These are phyloP conservation scores for Xylaria sp. DNA, from an alignment of 2,329 filamentous ascomycete genomes.

Conservation along the genomic window DNA sequence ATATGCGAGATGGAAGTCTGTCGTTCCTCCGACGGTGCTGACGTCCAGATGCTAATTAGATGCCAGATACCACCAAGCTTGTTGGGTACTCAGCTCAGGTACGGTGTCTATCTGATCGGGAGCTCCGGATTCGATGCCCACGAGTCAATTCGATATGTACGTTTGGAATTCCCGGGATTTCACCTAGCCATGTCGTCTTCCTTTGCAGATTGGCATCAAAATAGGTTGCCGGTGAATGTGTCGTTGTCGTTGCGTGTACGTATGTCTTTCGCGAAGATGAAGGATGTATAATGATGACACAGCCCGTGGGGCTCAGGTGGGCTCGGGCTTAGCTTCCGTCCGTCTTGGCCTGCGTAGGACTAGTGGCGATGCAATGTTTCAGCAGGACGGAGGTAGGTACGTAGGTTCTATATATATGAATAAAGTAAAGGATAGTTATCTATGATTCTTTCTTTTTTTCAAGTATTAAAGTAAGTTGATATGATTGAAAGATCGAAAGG, in stretches of 20 bases:
- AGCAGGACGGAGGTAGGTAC: not conserved
- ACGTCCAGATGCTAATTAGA: too few relatives aligned
- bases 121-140: conserved; percentile 28
- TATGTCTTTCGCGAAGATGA: not conserved
- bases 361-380: conserved; percentile 25
- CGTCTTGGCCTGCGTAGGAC: conserved; percentile 9
- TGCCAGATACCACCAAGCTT: not conserved
- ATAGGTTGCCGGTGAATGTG: not conserved
- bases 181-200: conserved; percentile 30
- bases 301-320: conserved; percentile 4
- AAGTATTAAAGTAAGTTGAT: too few relatives aligned
- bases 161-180: not conserved
- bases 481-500: too few relatives aligned
- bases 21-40: not conserved
- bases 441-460: too few relatives aligned
- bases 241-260: not conserved
- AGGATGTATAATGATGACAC: conserved; percentile 21
- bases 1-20: not conserved
- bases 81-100: not conserved
- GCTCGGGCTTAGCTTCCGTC: not conserved
- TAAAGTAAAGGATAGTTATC: too few relatives aligned
- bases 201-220: conserved; percentile 6
- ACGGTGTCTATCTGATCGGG: conserved; percentile 15
- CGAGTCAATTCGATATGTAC: conserved; percentile 16
- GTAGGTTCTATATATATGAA: too few relatives aligned